Base-by-base conservation (phyloP, 768 basidiomycete genomes). In the Panellus pusillus region DNA sequence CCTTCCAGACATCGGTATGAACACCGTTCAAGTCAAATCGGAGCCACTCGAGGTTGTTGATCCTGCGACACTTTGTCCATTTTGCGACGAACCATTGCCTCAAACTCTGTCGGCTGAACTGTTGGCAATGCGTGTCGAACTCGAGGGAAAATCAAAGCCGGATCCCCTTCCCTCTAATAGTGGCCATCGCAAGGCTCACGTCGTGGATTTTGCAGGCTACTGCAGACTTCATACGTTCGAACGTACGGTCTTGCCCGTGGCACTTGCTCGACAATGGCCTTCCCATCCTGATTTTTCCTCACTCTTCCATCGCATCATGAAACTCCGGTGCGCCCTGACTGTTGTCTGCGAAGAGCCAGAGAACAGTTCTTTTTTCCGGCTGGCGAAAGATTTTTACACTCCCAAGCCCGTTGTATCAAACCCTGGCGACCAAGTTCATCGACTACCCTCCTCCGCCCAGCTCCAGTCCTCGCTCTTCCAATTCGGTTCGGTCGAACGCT, bases 361-460 rank as follows among this genome's bases (percentile, higher is more conserved):
- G 9, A 32, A 54, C 38, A 54, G 52, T 29, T 47, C 45, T 3
- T 54, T 54, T 31, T 54, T 42, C 47, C 47, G 39, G 3, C 28
- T 29, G 1, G 28, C 53, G 2, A 54, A 49, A 24, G 32, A 7
- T 18, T n/a, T 48, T 11, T 54, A 46, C 20, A 45, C 29, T 11
- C 40, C 31, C 41, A 19, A 11, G 9, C 41, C 18, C n/a, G n/a
- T n/a, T n/a, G n/a, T n/a, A n/a, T n/a, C n/a, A n/a, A n/a, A n/a
- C n/a, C n/a, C n/a, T n/a, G 1, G 1, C 3, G 9, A 3, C 15
- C 7, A 4, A 2, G 38, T 20, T 0, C 8, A 46, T 20, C 31
- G 35, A 31, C 9, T 14, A n/a, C 32, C 28, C 24, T 47, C 45
- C 1, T 35, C 40, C 36, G 14, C 29, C 1, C 53, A 48, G 31